These are phyloP conservation scores for Ilyonectria sp. DNA, from an alignment of 2,329 filamentous ascomycete species.

Conservation along the genomic window DNA sequence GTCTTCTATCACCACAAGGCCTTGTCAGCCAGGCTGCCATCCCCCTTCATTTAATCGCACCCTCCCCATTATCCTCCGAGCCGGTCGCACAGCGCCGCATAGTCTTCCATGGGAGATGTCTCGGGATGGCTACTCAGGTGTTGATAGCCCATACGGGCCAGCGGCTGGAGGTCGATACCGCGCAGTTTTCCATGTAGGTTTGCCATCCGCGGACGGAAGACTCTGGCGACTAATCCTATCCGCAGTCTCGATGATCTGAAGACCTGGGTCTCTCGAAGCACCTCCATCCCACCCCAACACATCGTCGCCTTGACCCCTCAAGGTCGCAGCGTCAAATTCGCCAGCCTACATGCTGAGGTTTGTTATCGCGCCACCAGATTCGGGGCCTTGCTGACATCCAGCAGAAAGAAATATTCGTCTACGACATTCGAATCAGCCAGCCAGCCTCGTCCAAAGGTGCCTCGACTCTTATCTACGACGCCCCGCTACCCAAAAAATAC, in stretches of 20 bases:
- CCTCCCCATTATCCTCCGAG: conserved; percentile 25
- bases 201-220: not conserved
- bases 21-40: conserved; percentile 34
- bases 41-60: conserved; percentile 31
- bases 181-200: conserved; percentile 79
- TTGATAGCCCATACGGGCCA: conserved; percentile 95
- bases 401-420: conserved; percentile 91
- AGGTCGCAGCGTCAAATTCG: conserved; percentile 86
- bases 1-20: conserved; percentile 29
- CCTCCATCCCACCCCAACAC: conserved; percentile 80
- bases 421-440: conserved; percentile 84
- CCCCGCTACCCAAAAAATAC: conserved; percentile 68
- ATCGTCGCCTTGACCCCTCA: conserved; percentile 90
- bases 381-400: conserved; percentile 32
- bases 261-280: conserved; percentile 82
- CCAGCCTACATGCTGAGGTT: conserved; percentile 86
- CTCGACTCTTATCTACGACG: conserved; percentile 62
- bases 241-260: conserved; percentile 86
- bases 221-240: conserved; percentile 30
- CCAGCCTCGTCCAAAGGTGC: conserved; percentile 63
- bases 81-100: conserved; percentile 48
- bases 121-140: conserved; percentile 89
- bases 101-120: conserved; percentile 61
- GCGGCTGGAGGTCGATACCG: conserved; percentile 83
- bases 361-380: conserved; percentile 41